phyloP scores from a whole-genome alignment of 2,329 filamentous ascomycete species.

The Ilyonectria sp. region DNA sequence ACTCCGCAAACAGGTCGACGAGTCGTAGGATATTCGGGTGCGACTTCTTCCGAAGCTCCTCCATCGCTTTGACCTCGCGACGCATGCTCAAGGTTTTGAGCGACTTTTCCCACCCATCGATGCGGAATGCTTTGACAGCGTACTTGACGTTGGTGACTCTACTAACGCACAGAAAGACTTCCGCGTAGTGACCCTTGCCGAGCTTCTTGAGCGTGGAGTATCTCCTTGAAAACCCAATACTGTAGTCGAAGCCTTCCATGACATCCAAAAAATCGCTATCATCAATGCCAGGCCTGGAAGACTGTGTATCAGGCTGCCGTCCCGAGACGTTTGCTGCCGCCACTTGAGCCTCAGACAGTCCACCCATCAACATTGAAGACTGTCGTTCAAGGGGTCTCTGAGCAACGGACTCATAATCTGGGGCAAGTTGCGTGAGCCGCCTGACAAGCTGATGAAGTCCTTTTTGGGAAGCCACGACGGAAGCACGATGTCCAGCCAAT shows the following conservation, averaged over 20 bases:
- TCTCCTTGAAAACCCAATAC: slow-evolving; percentile 5
- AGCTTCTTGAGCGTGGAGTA: slow-evolving; percentile 84
- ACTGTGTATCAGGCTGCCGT: not conserved
- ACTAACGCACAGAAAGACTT: slow-evolving; percentile 84
- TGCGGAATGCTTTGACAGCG: slow-evolving; percentile 79
- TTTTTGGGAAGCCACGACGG: not conserved
- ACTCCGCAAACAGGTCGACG: not conserved
- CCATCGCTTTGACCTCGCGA: not conserved
- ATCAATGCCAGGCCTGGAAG: not conserved
- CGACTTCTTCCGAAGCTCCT: not conserved
- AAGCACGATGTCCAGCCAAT: not conserved
- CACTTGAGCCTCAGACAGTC: not conserved
- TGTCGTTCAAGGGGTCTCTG: not conserved
- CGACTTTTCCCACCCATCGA: slow-evolving; percentile 54
- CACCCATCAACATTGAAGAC: not conserved
- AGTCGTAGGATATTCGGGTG: slow-evolving; percentile 75
- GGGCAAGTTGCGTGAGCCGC: not conserved
- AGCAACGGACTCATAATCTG: not conserved
- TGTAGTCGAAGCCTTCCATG: slow-evolving; percentile 1
- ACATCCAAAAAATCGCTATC: slow-evolving; percentile 1
- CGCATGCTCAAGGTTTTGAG: not conserved
- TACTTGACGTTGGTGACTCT: slow-evolving; percentile 81
- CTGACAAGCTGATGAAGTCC: not conserved
- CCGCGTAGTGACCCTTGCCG: slow-evolving; percentile 88
- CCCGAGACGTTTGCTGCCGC: too few relatives aligned